These are phyloP conservation scores for Ciborinia camelliae DNA, from an alignment of 2,329 filamentous ascomycete species.

Conservation along the genomic window DNA sequence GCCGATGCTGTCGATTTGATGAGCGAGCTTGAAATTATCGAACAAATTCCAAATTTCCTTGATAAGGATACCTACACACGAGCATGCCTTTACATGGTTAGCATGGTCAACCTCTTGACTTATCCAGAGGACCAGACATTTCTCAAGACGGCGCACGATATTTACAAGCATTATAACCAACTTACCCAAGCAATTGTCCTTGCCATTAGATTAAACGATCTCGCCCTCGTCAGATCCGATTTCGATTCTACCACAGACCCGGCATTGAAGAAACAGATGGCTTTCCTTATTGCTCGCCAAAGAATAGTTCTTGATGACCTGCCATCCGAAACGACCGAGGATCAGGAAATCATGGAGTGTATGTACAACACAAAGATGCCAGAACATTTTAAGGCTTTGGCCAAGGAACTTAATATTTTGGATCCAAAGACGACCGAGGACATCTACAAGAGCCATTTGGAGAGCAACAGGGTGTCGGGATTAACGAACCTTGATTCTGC, in stretches of 20 bases:
- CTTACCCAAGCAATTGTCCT: constrained; percentile 90
- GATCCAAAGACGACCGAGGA: constrained; percentile 97
- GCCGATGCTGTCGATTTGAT: constrained; percentile 96
- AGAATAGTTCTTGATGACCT: constrained; percentile 79
- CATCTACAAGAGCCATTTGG: constrained; percentile 98
- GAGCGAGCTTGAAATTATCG: constrained; percentile 96
- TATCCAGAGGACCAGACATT: constrained; percentile 98
- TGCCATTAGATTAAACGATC: constrained; percentile 88
- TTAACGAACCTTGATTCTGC: constrained; percentile 95
- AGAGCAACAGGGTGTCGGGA: constrained; percentile 88
- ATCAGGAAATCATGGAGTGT: constrained; percentile 74
- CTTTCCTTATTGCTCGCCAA: constrained; percentile 88
- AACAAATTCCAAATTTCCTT: constrained; percentile 81
- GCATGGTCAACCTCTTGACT: constrained; percentile 96
- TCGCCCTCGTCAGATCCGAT: constrained; percentile 75
- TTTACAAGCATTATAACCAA: constrained; percentile 92
- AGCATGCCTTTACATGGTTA: constrained; percentile 97
- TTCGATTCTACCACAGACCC: constrained; percentile 78
- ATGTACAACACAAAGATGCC: constrained; percentile 83
- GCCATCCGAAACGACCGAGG: constrained; percentile 60
- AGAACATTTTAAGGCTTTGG: constrained; percentile 89
- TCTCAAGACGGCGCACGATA: constrained; percentile 84
- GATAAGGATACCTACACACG: constrained; percentile 91
- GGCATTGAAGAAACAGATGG: constrained; percentile 86
- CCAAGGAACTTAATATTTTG: constrained; percentile 93